These are phyloP conservation scores for apple (Malus domestica) DNA, from an alignment of 306 rosid genomes.

Conservation along the genomic window DNA sequence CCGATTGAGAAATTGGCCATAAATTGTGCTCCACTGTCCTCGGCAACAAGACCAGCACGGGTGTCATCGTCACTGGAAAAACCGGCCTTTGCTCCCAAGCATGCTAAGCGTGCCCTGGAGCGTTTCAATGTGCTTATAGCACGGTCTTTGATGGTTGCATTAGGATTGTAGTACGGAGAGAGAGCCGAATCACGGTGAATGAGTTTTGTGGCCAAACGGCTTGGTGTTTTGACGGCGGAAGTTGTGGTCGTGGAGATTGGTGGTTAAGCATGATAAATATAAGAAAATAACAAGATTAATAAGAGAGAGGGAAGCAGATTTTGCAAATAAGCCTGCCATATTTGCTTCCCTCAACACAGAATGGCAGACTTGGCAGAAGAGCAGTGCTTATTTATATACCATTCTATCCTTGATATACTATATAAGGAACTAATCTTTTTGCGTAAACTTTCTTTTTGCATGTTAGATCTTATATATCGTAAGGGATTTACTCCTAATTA, in stretches of 20 bases:
- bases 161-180: background rate
- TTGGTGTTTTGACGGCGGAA: background rate
- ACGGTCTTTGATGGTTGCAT: background rate
- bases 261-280: background rate
- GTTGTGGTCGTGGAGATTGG: background rate
- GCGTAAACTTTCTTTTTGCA: too few relatives aligned
- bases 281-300: background rate
- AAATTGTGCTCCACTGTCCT: background rate
- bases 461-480: too few relatives aligned
- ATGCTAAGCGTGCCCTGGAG: background rate
- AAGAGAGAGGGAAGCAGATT: background rate
- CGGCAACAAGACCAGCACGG: constrained; percentile 3
- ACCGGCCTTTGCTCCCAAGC: background rate
- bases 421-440: too few relatives aligned
- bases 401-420: too few relatives aligned
- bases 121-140: background rate
- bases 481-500: too few relatives aligned
- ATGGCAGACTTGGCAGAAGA: too few relatives aligned
- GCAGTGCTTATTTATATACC: background rate
- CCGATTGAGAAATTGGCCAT: constrained; percentile 40
- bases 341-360: background rate
- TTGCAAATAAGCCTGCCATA: background rate
- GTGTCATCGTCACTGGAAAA: background rate
- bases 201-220: background rate
- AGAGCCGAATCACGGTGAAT: background rate